Evolutionary conservation across 2,329 filamentous ascomycete genomes (phyloP).

Genomic region (Boeremia lycopersici): DNA sequence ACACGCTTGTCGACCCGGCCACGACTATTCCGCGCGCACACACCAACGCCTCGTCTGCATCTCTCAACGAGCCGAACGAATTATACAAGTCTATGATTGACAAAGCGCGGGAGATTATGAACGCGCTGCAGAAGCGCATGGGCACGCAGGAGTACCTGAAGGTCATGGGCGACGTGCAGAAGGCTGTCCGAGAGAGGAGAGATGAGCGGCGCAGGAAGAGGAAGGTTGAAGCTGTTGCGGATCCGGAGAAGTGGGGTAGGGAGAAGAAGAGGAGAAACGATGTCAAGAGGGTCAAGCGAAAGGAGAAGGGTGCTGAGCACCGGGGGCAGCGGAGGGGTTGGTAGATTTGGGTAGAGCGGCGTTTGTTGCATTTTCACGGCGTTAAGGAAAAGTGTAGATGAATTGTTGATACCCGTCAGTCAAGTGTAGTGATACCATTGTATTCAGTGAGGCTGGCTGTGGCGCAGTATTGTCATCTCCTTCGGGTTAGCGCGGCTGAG

Average conservation of each 20-base stretch:
- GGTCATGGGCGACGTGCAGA: slow-evolving; percentile 73
- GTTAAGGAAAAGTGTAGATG: slow-evolving; percentile 2
- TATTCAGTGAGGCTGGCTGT: background rate
- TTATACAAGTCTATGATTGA: slow-evolving; percentile 73
- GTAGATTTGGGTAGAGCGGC: slow-evolving; percentile 44
- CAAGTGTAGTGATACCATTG: no score
- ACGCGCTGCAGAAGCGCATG: slow-evolving; percentile 81
- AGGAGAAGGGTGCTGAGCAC: slow-evolving; percentile 76
- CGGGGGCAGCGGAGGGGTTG: slow-evolving; percentile 74
- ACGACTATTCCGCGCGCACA: slow-evolving; percentile 72
- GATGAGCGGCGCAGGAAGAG: slow-evolving; percentile 81
- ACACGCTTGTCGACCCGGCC: slow-evolving; percentile 81
- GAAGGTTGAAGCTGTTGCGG: slow-evolving; percentile 82
- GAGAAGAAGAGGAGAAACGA: slow-evolving; percentile 78
- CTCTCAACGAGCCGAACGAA: slow-evolving; percentile 55
- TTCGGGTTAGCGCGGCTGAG: slow-evolving; percentile 2
- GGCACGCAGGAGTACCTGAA: slow-evolving; percentile 81
- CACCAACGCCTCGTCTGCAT: slow-evolving; percentile 64
- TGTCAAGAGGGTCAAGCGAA: slow-evolving; percentile 60
- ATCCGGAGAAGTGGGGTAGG: slow-evolving; percentile 76
- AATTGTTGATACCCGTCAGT: background rate
- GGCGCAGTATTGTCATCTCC: slow-evolving; percentile 5
- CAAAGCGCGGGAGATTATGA: slow-evolving; percentile 77
- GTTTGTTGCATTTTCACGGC: background rate
- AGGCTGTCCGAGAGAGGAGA: slow-evolving; percentile 72